Base-by-base conservation (phyloP, 176 grass and related monocot genomes). In the Secale cereale region DNA sequence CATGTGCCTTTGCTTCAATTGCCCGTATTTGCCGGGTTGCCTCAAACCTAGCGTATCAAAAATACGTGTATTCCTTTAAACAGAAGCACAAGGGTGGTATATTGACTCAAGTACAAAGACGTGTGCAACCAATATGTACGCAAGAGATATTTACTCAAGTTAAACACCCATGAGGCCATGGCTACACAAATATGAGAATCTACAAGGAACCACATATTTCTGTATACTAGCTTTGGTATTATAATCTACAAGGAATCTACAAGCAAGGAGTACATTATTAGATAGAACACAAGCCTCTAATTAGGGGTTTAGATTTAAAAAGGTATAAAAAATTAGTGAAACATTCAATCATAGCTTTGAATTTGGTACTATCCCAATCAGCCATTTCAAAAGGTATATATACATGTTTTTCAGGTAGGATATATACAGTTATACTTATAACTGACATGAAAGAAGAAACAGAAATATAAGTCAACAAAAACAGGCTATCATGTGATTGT, bases 11-110 rank as follows among this genome's bases (percentile, higher is more conserved):
- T 19, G 64, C 85, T 88, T 99, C 97, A 72, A 94, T 83, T 35
- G 82, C 77, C 19, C 97, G 81, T 89, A 99, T 99, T 76, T 90
- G 91, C 17, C 67, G 76, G 11, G 97, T 99, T 50, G 91, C 94
- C 89, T 99, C 91, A 50, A 99, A 94, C 82, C 97, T 99, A 69
- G 27, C 29, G 56, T 32, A 57, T 30, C 0, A 17, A 77, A 77
- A 25, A 4, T 19, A 17, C 35, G 29, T 57, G 33, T 15, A 26
- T 33, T 76, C 4, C 52, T 85, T 78, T 62, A 43, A 69, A 78
- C 16, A 23, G 62, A 86, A 86, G 65, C 50, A 59, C 25, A 17
- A 46, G 23, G 15, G 39, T 77, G 78, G 14, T 48, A 83, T 23
- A 8, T 45, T 45, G 15, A 36, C 65, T 16, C 50, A 54, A 2